Percentiles rank a stretch among this genome's conserved stretches.
Conservation (phyloP, 176 grass and related monocot genomes). For the Phyllostachys edulis region DNA sequence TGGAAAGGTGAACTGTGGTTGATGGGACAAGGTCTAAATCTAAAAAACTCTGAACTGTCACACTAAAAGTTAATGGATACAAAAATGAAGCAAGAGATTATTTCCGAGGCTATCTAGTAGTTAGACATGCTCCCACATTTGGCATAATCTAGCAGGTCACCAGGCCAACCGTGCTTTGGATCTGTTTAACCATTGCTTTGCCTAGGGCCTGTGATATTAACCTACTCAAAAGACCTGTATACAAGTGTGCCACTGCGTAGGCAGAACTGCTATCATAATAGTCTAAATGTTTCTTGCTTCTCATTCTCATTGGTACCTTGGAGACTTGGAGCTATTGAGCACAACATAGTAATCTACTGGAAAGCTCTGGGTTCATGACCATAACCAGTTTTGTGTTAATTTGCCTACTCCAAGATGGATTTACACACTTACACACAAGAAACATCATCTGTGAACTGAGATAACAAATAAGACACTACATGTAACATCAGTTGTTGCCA, state of each 20-base stretch:
- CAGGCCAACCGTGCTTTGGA: neutral
- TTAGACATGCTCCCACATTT: neutral
- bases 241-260: neutral
- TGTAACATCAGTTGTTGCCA: neutral
- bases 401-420: neutral
- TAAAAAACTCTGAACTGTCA: neutral
- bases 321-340: too few species aligned
- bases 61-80: neutral
- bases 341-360: neutral
- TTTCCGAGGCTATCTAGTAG: neutral
- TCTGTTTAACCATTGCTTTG: neutral
- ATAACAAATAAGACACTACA: neutral
- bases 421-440: neutral
- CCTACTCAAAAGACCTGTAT: constrained; percentile 4
- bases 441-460: neutral
- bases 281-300: neutral
- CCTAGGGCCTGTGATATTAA: neutral
- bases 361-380: neutral
- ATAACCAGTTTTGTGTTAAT: neutral
- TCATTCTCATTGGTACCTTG: neutral
- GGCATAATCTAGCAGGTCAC: neutral
- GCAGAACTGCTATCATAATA: neutral
- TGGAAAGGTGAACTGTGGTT: neutral
- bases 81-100: neutral
- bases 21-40: neutral